phyloP scores from a whole-genome alignment of 1,284 basidiomycete genomes.

The Salmacisia buchloeana region DNA sequence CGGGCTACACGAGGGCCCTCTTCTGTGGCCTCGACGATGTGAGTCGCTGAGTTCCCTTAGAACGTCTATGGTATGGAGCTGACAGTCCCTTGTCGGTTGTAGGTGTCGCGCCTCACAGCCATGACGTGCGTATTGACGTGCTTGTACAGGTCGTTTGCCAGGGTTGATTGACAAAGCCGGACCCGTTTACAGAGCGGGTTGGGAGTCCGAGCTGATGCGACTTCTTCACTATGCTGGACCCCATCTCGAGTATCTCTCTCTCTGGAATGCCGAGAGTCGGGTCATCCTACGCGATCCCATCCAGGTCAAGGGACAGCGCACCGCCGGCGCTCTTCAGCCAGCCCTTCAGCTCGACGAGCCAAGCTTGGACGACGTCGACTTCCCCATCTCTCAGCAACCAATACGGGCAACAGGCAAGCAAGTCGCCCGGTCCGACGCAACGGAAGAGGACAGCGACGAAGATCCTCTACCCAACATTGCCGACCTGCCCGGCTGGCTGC shows the following conservation, averaged over 20 bases:
- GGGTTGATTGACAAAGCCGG: neutral
- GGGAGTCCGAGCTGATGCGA: slow-evolving; percentile 44
- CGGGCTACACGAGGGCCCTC: slow-evolving; percentile 29
- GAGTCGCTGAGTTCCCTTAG: neutral
- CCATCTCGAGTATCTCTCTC: slow-evolving; percentile 31
- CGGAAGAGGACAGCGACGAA: neutral
- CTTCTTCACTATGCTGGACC: slow-evolving; percentile 43
- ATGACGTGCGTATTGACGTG: slow-evolving; percentile 15
- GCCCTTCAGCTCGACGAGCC: neutral
- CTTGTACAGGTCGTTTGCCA: neutral
- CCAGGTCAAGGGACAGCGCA: slow-evolving; percentile 16
- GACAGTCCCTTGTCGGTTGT: neutral
- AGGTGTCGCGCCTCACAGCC: slow-evolving; percentile 37
- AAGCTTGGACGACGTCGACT: slow-evolving; percentile 4
- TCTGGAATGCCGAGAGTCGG: slow-evolving; percentile 44
- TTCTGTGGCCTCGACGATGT: slow-evolving; percentile 41
- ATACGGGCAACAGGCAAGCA: neutral
- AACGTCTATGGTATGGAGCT: neutral
- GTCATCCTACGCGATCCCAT: slow-evolving; percentile 40
- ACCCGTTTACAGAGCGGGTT: slow-evolving; percentile 27
- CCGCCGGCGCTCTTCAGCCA: slow-evolving; percentile 7
- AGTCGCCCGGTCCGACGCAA: neutral
- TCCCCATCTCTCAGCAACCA: neutral
- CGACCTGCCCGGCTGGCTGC: neutral
- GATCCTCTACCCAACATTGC: neutral